A percentile compares a stretch with the other conserved stretches of the same genome.
Conservation (phyloP, 257 asterid genomes). For the Haberlea rhodopensis region DNA sequence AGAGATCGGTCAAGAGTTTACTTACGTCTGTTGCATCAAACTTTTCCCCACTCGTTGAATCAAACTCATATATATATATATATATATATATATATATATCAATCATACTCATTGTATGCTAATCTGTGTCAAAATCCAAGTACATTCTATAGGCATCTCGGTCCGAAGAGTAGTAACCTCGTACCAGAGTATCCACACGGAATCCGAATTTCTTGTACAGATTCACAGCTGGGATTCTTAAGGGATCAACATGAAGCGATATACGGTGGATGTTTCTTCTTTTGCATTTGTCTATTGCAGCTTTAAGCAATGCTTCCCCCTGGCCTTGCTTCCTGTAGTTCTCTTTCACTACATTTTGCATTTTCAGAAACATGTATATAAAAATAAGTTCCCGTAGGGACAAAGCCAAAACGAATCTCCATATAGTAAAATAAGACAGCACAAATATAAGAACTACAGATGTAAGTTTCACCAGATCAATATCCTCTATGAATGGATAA, state of each 20-base stretch:
- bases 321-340: conserved; percentile 58
- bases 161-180: conserved; percentile 65
- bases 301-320: conserved; percentile 78
- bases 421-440: no score
- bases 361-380: conserved; percentile 19
- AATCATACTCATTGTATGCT: conserved; percentile 16
- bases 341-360: conserved; percentile 55
- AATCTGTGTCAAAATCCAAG: conserved; percentile 50
- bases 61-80: no score
- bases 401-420: neutral
- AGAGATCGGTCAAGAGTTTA: no score
- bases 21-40: no score
- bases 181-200: conserved; percentile 63
- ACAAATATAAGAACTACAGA: no score
- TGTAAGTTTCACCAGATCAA: conserved; percentile 5
- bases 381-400: neutral
- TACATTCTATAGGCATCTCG: conserved; percentile 88
- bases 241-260: conserved; percentile 85
- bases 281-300: conserved; percentile 69
- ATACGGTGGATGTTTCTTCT: conserved; percentile 60
- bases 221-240: conserved; percentile 61
- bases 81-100: no score
- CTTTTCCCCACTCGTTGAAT: no score
- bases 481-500: neutral
- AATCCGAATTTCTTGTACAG: conserved; percentile 81